Base-by-base conservation (phyloP, 2,329 filamentous ascomycete genomes). In the Penicillium sp. region DNA sequence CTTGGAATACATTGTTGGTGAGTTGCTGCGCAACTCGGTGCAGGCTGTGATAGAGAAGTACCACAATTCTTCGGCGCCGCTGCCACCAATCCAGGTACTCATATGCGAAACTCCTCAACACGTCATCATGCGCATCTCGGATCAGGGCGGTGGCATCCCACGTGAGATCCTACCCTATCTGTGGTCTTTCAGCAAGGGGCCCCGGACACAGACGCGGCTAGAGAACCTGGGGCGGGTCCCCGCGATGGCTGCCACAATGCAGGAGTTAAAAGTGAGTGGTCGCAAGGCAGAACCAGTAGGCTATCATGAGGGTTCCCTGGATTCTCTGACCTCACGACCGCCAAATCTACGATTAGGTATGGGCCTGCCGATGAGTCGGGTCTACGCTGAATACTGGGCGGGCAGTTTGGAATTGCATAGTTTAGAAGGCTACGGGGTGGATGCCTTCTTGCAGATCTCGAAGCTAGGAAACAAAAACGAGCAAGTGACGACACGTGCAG, bases 381-480 rank as follows among this genome's bases (percentile, higher is more conserved):
- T 98, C 3, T 99, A 98, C 75, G 92, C 93, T 27, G 93, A 98
- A 75, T 98, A 98, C 75, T 99, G 95, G 95, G 95, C 95, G 3
- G 95, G 95, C 25, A 95, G 86, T 67, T 79, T 99, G 9, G 90
- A 96, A 68, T 76, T 98, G 57, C 93, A 98, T 72, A 97, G 90
- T 69, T 79, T 99, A 8, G 93, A 97, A 71, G 96, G 95, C 0
- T 98, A 97, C 72, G 95, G 95, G 14, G 92, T 96, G 7, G 95
- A 99, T 78, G 93, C 91, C 0, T 99, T 99, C 70, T 77, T 99
- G 62, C 93, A 98, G 72, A 96, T 99, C 59, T 96, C 92, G 5
- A 96, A 96, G 73, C 81, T 99, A 56, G 95, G 95, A 21, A 99
- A 99, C 74, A 97, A 96, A 81, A 97, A 98, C 70, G 95, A 99